These are phyloP conservation scores for Colletotrichum orbiculare DNA, from an alignment of 2,329 filamentous ascomycete species.

Conservation along the genomic window DNA sequence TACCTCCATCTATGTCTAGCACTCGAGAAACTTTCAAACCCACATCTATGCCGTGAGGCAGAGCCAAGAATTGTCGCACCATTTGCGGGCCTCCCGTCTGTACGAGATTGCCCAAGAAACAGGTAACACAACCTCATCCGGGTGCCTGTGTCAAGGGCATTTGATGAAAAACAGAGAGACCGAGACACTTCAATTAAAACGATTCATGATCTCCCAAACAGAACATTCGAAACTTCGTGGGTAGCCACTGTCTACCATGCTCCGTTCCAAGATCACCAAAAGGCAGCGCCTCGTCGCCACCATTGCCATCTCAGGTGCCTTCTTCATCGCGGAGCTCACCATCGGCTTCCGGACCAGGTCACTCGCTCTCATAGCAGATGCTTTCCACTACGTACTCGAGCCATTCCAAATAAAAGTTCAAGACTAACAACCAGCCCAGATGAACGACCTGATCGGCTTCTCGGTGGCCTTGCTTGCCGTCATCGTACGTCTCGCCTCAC, in stretches of 20 bases:
- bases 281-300: constrained; percentile 60
- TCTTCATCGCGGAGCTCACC: constrained; percentile 65
- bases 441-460: constrained; percentile 79
- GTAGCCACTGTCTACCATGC: constrained; percentile 27
- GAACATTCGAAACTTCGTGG: not conserved
- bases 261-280: constrained; percentile 41
- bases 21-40: no score
- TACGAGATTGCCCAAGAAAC: not conserved
- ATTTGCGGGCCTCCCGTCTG: not conserved
- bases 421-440: constrained; percentile 48
- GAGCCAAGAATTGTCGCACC: not conserved
- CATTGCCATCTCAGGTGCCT: constrained; percentile 60
- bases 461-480: constrained; percentile 73
- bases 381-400: constrained; percentile 76
- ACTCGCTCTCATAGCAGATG: constrained; percentile 79
- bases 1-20: no score
- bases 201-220: no score
- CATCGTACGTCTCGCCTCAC: constrained; percentile 56
- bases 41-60: not conserved
- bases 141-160: not conserved
- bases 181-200: not conserved
- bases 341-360: constrained; percentile 78
- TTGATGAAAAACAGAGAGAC: not conserved
- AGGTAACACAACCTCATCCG: not conserved
- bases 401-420: not conserved